Evolutionary conservation across 495 filamentous ascomycete genomes (phyloP), one percentile per base, ranked within the genome.

Genomic region (Jackrogersella minutella): DNA sequence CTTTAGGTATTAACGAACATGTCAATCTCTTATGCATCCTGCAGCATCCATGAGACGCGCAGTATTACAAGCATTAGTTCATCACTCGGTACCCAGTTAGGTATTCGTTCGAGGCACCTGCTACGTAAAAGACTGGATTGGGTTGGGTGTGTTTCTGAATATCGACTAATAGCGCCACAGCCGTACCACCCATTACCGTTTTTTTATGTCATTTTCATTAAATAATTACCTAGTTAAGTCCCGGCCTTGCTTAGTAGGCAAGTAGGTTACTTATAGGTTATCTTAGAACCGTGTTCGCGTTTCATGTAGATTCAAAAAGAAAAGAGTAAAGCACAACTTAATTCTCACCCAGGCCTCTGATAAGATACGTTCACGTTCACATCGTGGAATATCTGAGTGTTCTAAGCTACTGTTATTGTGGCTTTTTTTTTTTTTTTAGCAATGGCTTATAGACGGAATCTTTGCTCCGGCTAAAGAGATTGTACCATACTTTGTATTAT

Each of bases 401-500:
- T 30, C 14, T 36, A n/a, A 41, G 17, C 9, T 52, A 3, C 16
- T 39, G 17, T 39, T 1, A 17, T 22, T 56, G 31, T 56, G 50
- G 40, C 51, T 39, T 39, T 16, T n/a, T n/a, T n/a, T n/a, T n/a
- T n/a, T n/a, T n/a, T n/a, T n/a, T n/a, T n/a, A 26, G 21, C 10
- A 9, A 26, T 30, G 26, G 44, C 26, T 17, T 31, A 30, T 51
- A 11, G 19, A 7, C 54, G 65, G 65, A 68, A 41, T 17, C 33
- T 63, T 68, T 64, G 65, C 65, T 64, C 65, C 65, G 65, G 33
- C 46, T 22, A n/a, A n/a, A 46, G 41, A 64, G 39, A 59, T 44
- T 22, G 19, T 40, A 54, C 36, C 46, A 39, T 52, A 51, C 21
- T 53, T 17, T 5, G 7, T 22, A 36, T 34, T 57, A 30, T 3